Evolutionary conservation across 371 early-diverging fungal species (phyloP), one percentile per base, ranked within the genome.

Genomic region (Rhizopus sp.): DNA sequence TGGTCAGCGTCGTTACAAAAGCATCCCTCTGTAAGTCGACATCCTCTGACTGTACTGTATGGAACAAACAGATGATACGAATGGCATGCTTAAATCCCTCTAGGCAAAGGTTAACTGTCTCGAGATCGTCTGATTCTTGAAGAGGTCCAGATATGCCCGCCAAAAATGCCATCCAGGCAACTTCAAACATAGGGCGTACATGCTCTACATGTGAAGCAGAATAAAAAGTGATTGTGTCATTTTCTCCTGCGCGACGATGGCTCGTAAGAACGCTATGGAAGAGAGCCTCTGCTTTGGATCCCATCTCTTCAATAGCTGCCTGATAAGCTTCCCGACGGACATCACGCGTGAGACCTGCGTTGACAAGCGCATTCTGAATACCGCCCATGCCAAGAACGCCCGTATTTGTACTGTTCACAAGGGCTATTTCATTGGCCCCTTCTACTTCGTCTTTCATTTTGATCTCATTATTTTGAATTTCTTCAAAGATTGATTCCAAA

Each of bases 171-270:
- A 93, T 93, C 97, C 97, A 97, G 8, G 90, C 83, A 8, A 90
- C 78, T 53, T 89, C 90, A 78, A 97, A 94, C 97, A 97, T 95
- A 17, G 88, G 85, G 48, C 89, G 88, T 15, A 93, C 89, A 67
- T 97, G 97, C 51, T 94, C 95, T 31, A 86, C 78, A 57, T 94
- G 92, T 13, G 89, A 87, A 0, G 90, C 90, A 38, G 69, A 80
- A 62, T 86, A 80, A 50, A 86, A 89, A 2, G 81, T 83, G 33
- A 80, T 75, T 16, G 68, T 78, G 7, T 70, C 76, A 48, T 59
- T 73, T 34, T 69, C 77, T n/a, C 73, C 74, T 0, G 76, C 73
- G 31, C 75, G 65, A 3, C 72, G 69, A 15, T 72, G 72, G 50
- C 80, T 73, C 4, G 73, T 73, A 30, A 80, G 52, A 77, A 80